A percentile compares a stretch with the other conserved stretches of the same genome.
phyloP scores from a whole-genome alignment of 257 asterid species.

The Salvia rosmarinus region DNA sequence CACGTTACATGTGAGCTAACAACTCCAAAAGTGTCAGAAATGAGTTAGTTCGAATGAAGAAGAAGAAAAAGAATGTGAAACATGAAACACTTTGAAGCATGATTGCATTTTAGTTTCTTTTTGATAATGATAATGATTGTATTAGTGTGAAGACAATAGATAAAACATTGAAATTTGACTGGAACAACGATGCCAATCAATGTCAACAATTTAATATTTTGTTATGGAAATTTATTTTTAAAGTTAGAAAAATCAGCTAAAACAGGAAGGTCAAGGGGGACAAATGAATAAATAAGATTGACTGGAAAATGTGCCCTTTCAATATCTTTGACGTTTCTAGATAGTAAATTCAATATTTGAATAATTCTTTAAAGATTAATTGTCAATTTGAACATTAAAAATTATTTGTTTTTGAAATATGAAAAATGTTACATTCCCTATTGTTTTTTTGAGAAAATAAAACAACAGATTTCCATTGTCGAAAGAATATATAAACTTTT shows the following conservation, averaged over 20 bases:
- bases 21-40: conserved; percentile 19
- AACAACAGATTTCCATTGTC: neutral
- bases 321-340: too few species aligned
- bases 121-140: neutral
- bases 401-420: too few species aligned
- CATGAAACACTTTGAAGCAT: neutral
- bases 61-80: neutral
- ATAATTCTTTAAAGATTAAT: too few species aligned
- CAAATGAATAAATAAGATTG: neutral
- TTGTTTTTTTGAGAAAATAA: too few species aligned
- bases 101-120: neutral
- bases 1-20: conserved; percentile 32
- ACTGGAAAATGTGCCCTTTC: conserved; percentile 4
- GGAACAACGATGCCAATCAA: conserved; percentile 8
- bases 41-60: neutral
- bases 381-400: too few species aligned
- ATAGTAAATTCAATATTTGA: neutral
- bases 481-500: neutral
- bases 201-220: conserved; percentile 16
- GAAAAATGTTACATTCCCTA: too few species aligned
- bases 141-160: neutral
- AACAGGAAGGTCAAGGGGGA: conserved; percentile 9
- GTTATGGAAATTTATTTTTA: neutral
- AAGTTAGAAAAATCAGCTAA: conserved; percentile 34
- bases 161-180: conserved; percentile 26